Evolutionary conservation across 306 rosid species (phyloP), one percentile per base, ranked within the genome.

Genomic region (Corylus avellana): DNA sequence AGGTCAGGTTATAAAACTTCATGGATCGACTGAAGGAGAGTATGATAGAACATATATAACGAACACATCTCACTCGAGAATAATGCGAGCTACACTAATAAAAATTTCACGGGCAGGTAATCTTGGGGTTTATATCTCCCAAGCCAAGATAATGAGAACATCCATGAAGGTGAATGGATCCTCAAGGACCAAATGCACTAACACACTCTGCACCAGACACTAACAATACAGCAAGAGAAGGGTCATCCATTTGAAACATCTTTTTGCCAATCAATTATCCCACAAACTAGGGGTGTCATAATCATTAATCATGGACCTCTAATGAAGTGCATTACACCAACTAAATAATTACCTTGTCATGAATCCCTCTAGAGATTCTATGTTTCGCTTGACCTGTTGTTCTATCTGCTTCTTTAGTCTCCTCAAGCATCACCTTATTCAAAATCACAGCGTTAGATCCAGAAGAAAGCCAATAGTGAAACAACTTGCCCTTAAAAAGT

Each of bases 351-450:
- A 95, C 98, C 98, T 91, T 92, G 59, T 91, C 91, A 35, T 86
- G 84, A 83, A 95, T 88, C 84, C 98, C 98, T 83, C 96, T 92
- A 32, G 88, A 87, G 78, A 95, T 84, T 83, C 84, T 91, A 73
- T 90, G 97, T 47, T 86, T 56, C 55, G 98, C 98, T 77, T 91
- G 90, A 73, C 96, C 87, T 6, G 92, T 95, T 63, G 91, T 86
- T 25, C 73, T 70, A 77, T 95, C 92, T 27, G 97, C 98, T 87
- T 95, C 98, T 84, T 90, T 91, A n/a, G 70, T 79, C 78, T 95
- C 98, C 86, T 92, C 98, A 51, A 95, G 55, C 54, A 85, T 55
- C 54, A 74, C 89, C 97, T 95, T 86, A 50, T 47, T 74, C 73
- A 78, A 77, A 73, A 42, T 54, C 49, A 75, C 75, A 68, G 58